These are phyloP conservation scores for Silybum marianum DNA, from an alignment of 129 eudicot species.

Conservation along the genomic window DNA sequence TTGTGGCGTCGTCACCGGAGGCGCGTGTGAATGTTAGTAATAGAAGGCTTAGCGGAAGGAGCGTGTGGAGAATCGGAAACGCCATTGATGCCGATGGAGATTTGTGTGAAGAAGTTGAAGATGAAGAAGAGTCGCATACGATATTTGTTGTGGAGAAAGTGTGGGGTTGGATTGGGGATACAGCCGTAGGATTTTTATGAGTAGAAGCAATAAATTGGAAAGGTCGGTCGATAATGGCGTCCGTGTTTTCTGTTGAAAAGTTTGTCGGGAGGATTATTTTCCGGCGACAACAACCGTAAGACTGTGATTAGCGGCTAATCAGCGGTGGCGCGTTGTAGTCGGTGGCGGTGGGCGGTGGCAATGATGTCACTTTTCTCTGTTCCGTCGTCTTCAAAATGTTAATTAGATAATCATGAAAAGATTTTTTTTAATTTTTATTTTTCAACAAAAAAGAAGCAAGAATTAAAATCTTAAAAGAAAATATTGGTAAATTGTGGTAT, in stretches of 20 bases:
- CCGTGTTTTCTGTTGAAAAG: neutral
- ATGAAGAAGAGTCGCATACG: neutral
- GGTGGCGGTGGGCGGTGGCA: neutral
- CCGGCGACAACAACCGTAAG: slow-evolving; percentile 7
- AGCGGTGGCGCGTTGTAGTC: neutral
- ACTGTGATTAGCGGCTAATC: slow-evolving; percentile 19
- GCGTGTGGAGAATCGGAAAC: neutral
- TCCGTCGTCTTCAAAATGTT: neutral
- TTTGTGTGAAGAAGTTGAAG: neutral
- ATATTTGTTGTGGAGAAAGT: slow-evolving; percentile 5
- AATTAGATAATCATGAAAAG: no score
- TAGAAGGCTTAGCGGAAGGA: slow-evolving; percentile 12
- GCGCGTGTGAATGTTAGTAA: slow-evolving; percentile 20
- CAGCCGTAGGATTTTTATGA: slow-evolving; percentile 22
- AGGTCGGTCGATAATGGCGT: neutral
- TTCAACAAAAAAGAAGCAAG: no score
- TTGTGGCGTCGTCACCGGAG: slow-evolving; percentile 9
- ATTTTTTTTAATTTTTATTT: no score
- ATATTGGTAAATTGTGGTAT: no score
- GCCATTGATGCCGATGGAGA: slow-evolving; percentile 27
- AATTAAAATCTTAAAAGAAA: no score
- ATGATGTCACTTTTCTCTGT: neutral
- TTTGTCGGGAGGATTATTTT: slow-evolving; percentile 2
- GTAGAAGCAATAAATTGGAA: slow-evolving; percentile 14
- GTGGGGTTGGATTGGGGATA: slow-evolving; percentile 31